Evolutionary conservation across 306 rosid genomes (phyloP).

Genomic region (apple (Malus domestica)): ASM211411v1 NC_041791.1:11908001-11908500

Average conservation of each 20-base stretch:
- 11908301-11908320: neutral
- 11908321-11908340: neutral
- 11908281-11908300: too few relatives aligned
- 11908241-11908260: neutral
- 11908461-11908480: neutral
- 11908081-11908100: conserved; percentile 13
- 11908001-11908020: conserved; percentile 47
- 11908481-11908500: neutral
- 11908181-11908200: neutral
- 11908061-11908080: neutral
- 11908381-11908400: neutral
- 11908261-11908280: neutral
- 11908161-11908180: neutral
- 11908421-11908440: neutral
- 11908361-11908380: neutral
- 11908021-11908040: conserved; percentile 50
- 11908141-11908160: neutral
- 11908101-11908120: conserved; percentile 7
- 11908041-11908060: conserved; percentile 9
- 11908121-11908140: neutral
- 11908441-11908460: neutral
- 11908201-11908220: neutral
- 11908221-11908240: conserved; percentile 12
- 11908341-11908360: neutral
- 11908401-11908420: neutral